Conservation (phyloP, 1,139 yeast species). For the Debaryomyces sp. region DNA sequence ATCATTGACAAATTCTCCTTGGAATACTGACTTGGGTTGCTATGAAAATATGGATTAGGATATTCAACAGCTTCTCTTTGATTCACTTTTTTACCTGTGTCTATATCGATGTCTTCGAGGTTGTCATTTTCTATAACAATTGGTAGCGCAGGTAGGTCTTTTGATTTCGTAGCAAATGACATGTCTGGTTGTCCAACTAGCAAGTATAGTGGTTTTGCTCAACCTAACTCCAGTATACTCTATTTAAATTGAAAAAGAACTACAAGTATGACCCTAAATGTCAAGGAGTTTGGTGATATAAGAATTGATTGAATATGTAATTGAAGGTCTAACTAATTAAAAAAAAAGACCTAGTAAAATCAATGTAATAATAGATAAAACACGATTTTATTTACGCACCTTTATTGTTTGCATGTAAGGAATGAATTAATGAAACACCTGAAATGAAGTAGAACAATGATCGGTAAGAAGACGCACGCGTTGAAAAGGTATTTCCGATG, state of each 20-base stretch:
- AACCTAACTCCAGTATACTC: neutral
- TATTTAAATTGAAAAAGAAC: neutral
- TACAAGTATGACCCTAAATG: neutral
- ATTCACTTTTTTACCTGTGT: neutral
- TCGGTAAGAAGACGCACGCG: neutral
- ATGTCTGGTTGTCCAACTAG: conserved; percentile 4
- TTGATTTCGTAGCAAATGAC: conserved; percentile 9
- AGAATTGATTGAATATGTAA: neutral
- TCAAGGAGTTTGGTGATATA: neutral
- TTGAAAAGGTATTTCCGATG: neutral
- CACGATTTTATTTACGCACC: conserved; percentile 7
- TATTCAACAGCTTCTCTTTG: neutral
- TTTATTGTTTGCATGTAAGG: conserved; percentile 5
- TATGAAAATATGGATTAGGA: conserved; percentile 3
- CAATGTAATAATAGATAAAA: neutral
- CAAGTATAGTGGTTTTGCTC: neutral
- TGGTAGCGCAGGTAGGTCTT: conserved; percentile 8
- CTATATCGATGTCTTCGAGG: conserved; percentile 12
- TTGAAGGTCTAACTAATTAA: neutral
- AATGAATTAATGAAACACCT: neutral
- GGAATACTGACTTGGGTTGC: conserved; percentile 2
- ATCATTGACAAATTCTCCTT: neutral
- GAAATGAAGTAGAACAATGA: neutral
- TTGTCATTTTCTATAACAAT: conserved; percentile 8
- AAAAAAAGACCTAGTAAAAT: neutral